These are phyloP conservation scores for Hansfordia pulvinata DNA, from an alignment of 2,329 filamentous ascomycete genomes.

Conservation along the genomic window DNA sequence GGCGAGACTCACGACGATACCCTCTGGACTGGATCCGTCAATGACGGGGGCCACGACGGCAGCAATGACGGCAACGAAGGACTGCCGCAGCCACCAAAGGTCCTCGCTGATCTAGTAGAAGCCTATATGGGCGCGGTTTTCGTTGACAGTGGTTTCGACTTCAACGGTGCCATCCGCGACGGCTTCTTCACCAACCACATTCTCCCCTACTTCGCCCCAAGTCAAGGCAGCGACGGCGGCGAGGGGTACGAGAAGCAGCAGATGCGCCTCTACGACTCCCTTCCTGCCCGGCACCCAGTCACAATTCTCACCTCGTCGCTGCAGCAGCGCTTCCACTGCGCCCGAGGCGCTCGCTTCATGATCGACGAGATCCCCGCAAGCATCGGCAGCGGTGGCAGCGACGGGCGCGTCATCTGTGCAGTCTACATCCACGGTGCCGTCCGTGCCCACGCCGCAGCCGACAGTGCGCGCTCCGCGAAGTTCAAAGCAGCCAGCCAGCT, in stretches of 20 bases:
- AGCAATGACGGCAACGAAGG: constrained; percentile 57
- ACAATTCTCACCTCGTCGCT: constrained; percentile 57
- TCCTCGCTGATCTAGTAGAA: constrained; percentile 76
- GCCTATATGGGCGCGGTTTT: constrained; percentile 83
- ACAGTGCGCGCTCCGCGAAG: not conserved
- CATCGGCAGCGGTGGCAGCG: too few species aligned
- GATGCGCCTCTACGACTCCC: constrained; percentile 78
- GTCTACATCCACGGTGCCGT: constrained; percentile 1
- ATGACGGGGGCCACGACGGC: too few species aligned
- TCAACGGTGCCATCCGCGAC: constrained; percentile 49
- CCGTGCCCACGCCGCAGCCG: not conserved
- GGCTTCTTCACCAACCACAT: constrained; percentile 76
- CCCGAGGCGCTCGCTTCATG: constrained; percentile 14
- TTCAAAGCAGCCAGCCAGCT: constrained; percentile 1
- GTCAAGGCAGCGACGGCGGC: too few species aligned
- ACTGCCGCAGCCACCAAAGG: constrained; percentile 53
- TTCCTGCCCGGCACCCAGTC: constrained; percentile 74
- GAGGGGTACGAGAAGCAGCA: too few species aligned
- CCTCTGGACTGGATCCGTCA: too few species aligned
- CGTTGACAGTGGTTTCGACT: constrained; percentile 76
- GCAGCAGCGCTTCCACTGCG: constrained; percentile 50
- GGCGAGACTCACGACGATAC: constrained; percentile 19
- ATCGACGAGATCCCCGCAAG: not conserved
- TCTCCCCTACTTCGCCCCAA: constrained; percentile 61
- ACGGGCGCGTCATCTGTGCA: too few species aligned